Evolutionary conservation across 768 basidiomycete genomes (phyloP), one percentile per base, ranked within the genome.

Genomic region (Macrolepiota dolichaula): DNA sequence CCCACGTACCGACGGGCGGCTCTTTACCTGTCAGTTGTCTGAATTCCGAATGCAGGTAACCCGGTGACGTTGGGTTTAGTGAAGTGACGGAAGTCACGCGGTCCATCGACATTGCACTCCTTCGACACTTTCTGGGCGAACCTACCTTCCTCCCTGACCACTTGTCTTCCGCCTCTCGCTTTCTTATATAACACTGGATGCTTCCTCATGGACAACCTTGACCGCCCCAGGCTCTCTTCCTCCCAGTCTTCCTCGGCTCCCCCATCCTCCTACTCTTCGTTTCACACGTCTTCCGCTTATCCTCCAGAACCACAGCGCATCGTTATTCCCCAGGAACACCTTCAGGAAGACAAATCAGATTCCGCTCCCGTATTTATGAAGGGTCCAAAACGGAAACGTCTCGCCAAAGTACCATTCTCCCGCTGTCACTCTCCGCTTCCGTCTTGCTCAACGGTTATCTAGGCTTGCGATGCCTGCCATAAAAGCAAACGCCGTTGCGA

Each of bases 401-500:
- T 84, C 15, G 79, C 81, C 66, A 83, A 83, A 78, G 81, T 79
- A 52, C 52, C 12, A 50, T 32, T 51, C 65, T 62, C n/a, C n/a
- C 27, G 47, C 24, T 44, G 32, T 55, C 12, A 47, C 46, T 54
- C 40, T 36, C 59, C 15, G 51, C 32, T 24, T 55, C 51, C 59
- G 55, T 27, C 27, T 55, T 58, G 49, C 47, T 62, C 38, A 62
- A n/a, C 66, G 50, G n/a, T 52, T 29, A 4, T 44, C 62, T 59
- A 83, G 81, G 82, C 91, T 52, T 92, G 91, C 73, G 88, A 91
- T 72, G 87, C 88, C 56, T 93, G 91, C 71, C 92, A 93, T 70
- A 91, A 89, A 72, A 87, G 85, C 74, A 93, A 93, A 70, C 84
- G 91, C 25, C 84, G 91, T 51, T 92, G 91, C 73, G 90, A 92